phyloP scores from a whole-genome alignment of 768 basidiomycete genomes.

The Calocybe gangraenosa region DNA sequence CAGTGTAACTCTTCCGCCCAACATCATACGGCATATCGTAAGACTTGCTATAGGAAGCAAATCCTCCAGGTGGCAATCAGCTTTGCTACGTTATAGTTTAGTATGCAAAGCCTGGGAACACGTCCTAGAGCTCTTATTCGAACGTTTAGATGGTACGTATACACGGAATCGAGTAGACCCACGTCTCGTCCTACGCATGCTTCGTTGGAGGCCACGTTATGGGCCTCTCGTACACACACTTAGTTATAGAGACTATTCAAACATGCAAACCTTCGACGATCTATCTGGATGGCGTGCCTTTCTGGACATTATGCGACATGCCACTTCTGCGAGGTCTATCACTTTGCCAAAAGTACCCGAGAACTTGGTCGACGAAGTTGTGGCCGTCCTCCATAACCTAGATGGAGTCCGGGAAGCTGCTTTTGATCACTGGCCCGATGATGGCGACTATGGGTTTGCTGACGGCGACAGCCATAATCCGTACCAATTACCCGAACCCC shows the following conservation, averaged over 20 bases:
- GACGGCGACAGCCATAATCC: no score
- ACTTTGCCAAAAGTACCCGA: not conserved
- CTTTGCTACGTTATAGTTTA: not conserved
- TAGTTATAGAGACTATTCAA: not conserved
- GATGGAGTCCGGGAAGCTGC: not conserved
- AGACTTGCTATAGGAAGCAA: not conserved
- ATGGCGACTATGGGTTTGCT: no score
- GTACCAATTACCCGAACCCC: no score
- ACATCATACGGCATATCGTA: not conserved
- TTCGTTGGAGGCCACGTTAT: not conserved
- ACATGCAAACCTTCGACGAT: not conserved
- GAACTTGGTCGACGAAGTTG: not conserved
- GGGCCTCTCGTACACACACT: not conserved
- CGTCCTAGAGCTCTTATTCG: not conserved
- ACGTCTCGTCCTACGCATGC: not conserved
- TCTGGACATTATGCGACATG: not conserved
- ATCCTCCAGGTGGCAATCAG: not conserved
- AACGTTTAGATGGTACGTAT: not conserved
- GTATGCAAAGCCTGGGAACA: not conserved
- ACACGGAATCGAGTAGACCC: not conserved
- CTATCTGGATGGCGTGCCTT: not conserved
- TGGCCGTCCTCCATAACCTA: not conserved
- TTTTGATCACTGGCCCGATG: no score
- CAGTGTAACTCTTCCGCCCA: not conserved
- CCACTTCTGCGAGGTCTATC: not conserved